A percentile compares a stretch with the other conserved stretches of the same genome.
phyloP scores from a whole-genome alignment of 2,329 filamentous ascomycete genomes.

The Triangularia setosa region DNA sequence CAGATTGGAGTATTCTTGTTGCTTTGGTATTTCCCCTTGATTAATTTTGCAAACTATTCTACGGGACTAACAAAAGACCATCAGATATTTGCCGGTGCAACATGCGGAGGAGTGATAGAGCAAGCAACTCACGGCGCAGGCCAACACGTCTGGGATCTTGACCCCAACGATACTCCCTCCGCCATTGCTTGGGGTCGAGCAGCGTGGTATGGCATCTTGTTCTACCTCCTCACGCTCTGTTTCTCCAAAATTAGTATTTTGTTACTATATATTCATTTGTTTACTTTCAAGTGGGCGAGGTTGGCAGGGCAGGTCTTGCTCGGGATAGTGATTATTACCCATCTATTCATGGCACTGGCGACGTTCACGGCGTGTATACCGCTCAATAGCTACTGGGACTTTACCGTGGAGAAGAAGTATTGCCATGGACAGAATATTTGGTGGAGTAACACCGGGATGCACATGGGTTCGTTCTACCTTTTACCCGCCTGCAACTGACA shows the following conservation, averaged over 20 bases:
- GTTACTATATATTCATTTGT: constrained; percentile 29
- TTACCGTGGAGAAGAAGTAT: constrained; percentile 16
- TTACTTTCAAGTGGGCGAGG: constrained; percentile 30
- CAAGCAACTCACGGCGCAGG: constrained; percentile 23
- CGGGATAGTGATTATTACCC: constrained; percentile 25
- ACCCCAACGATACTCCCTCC: constrained; percentile 14
- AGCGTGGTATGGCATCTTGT: constrained; percentile 28
- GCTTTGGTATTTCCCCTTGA: constrained; percentile 26
- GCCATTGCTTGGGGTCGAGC: constrained; percentile 22
- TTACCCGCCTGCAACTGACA: background rate
- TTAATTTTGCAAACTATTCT: background rate
- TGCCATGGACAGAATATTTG: constrained; percentile 23
- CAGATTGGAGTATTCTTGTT: constrained; percentile 36
- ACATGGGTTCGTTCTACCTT: constrained; percentile 19
- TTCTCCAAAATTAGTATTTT: constrained; percentile 31
- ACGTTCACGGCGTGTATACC: constrained; percentile 31
- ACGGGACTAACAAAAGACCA: background rate
- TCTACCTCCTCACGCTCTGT: constrained; percentile 27
- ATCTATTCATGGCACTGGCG: constrained; percentile 25
- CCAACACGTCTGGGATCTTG: constrained; percentile 24
- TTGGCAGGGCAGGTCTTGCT: constrained; percentile 29
- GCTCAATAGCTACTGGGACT: constrained; percentile 30
- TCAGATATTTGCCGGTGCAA: constrained; percentile 27
- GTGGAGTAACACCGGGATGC: constrained; percentile 24
- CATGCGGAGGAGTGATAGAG: constrained; percentile 24